These are phyloP conservation scores for Blepharisma stoltei DNA, from an alignment of 73 alveolate species.

Conservation along the genomic window DNA sequence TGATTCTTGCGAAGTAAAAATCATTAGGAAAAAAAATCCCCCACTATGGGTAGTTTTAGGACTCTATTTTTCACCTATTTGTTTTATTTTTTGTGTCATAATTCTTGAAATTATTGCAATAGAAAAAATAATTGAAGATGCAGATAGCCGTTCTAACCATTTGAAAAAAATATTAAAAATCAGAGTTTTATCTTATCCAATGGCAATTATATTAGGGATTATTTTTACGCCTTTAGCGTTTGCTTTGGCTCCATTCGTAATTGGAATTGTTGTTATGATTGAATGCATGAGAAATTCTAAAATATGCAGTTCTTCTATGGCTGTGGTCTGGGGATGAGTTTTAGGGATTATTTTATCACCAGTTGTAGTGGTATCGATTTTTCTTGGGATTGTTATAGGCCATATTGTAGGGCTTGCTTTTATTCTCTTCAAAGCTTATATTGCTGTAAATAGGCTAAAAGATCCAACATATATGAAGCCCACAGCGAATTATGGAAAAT, in stretches of 20 bases:
- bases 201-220: background rate
- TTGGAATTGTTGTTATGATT: background rate
- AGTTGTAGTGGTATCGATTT: background rate
- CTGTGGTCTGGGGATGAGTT: background rate
- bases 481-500: background rate
- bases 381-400: background rate
- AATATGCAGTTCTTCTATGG: background rate
- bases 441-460: background rate
- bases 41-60: no score
- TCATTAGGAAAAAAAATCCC: no score
- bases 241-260: constrained; percentile 11
- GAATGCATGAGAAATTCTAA: background rate
- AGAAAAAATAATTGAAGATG: no score
- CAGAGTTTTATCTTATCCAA: background rate
- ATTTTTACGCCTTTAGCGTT: background rate
- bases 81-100: no score
- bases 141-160: no score
- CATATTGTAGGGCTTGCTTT: background rate
- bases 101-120: no score
- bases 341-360: constrained; percentile 15
- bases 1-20: no score
- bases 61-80: no score
- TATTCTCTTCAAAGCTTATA: background rate
- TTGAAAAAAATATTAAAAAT: no score
- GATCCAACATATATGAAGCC: constrained; percentile 2